phyloP scores from a whole-genome alignment of 169 alveolate genomes.

The Plasmodium inui region DNA sequence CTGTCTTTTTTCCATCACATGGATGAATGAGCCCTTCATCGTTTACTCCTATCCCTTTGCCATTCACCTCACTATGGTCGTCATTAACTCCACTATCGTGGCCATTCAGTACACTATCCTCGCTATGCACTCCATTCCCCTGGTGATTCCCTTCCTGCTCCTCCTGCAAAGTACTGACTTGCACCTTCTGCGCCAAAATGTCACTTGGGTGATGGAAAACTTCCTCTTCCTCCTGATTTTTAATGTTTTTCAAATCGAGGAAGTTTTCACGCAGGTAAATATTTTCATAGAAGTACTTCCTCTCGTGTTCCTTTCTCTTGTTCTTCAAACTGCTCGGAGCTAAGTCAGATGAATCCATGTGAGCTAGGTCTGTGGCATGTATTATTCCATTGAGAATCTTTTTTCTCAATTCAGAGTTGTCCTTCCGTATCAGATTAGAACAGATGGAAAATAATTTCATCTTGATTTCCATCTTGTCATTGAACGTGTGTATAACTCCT shows the following conservation, averaged over 20 bases:
- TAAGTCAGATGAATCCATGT: conserved; percentile 66
- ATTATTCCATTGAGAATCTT: conserved; percentile 48
- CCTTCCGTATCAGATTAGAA: conserved; percentile 40
- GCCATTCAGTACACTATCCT: background rate
- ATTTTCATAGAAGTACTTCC: conserved; percentile 63
- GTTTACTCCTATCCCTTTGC: background rate
- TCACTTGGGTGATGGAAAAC: background rate
- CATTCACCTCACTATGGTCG: background rate
- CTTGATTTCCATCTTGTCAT: conserved; percentile 46
- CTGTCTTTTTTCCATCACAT: background rate
- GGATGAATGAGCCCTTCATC: background rate
- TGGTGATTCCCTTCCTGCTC: background rate
- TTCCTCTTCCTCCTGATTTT: conserved; percentile 23
- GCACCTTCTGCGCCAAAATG: conserved; percentile 5
- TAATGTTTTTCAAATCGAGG: conserved; percentile 33
- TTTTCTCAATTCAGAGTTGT: conserved; percentile 56
- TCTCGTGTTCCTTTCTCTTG: conserved; percentile 72
- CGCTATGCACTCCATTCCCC: background rate
- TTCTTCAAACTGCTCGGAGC: conserved; percentile 71
- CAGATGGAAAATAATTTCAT: conserved; percentile 60
- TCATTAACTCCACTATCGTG: no score
- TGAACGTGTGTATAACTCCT: conserved; percentile 27
- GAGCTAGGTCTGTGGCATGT: conserved; percentile 20
- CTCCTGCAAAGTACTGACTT: no score
- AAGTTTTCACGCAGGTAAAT: conserved; percentile 56